Base-by-base conservation (phyloP, 2,329 filamentous ascomycete species). In the Cordyceps militaris region DNA sequence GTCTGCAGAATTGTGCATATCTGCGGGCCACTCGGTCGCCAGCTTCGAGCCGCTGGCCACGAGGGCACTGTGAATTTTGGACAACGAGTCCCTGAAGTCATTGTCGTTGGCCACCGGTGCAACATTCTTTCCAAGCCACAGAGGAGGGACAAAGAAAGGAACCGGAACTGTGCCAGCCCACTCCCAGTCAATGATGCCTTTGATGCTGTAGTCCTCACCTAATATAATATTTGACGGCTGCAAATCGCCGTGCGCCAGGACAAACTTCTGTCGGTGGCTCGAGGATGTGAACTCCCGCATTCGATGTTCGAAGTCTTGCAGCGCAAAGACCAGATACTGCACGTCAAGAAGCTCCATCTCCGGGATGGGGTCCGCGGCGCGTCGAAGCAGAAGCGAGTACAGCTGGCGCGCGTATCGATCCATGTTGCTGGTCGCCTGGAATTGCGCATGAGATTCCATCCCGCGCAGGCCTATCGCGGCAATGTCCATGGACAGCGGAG, bases 141-240 rank as follows among this genome's bases (percentile, higher is more conserved):
- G 40, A 10, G 49, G 56, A 9, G 56, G 56, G 1, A 53, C 47
- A 23, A 58, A 53, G 32, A 58, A 58, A 1, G 26, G n/a, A 13
- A 14, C 13, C 10, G 56, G 56, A 16, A 58, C 48, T 1, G 48
- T 53, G 8, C 40, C 48, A 11, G 49, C 51, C 57, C 57, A 56
- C 26, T 59, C 57, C 57, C 57, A 59, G 38, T 56, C 57, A 26
- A 59, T 51, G 46, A 59, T 59, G 10, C 50, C 57, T 24, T 44
- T 51, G 38, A 59, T 55, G 43, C 36, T 51, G 16, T 30, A 47
- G 44, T 56, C 51, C 10, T 46, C 52, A 21, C 24, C 49, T 8
- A 59, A 11, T n/a, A 59, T 51, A 24, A 59, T 59, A 11, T 59
- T 59, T 2, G 36, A 44, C 9, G 58, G 58, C n/a, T 34, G 53